Conservation (phyloP, 371 early-diverging fungal species). For the Umbelopsis sp. region DNA sequence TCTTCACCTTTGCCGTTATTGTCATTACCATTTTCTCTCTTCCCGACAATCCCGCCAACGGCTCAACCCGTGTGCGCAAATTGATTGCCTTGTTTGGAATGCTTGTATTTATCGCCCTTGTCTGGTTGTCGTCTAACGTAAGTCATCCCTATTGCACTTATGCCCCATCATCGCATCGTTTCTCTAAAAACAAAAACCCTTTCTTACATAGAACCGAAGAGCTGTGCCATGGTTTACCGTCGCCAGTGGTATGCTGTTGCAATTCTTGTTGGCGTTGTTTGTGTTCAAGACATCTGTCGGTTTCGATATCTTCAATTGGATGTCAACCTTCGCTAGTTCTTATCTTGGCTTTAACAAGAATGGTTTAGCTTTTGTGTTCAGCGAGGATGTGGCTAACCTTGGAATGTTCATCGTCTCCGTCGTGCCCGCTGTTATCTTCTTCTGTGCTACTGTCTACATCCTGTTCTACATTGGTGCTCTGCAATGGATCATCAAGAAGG, state of each 20-base stretch:
- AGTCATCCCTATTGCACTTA: conserved; percentile 11
- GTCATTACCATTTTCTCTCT: conserved; percentile 64
- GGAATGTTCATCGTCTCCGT: conserved; percentile 70
- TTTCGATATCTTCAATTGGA: conserved; percentile 75
- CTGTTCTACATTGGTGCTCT: conserved; percentile 86
- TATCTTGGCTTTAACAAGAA: conserved; percentile 70
- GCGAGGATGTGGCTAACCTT: conserved; percentile 42
- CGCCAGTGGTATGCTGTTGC: conserved; percentile 71
- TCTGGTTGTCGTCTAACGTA: conserved; percentile 62
- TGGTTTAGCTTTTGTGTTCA: conserved; percentile 76
- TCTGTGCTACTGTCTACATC: conserved; percentile 84
- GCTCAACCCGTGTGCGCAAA: conserved; percentile 70
- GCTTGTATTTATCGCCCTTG: conserved; percentile 58
- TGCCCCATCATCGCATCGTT: background rate
- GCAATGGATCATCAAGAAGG: conserved; percentile 78
- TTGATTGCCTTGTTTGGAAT: conserved; percentile 80
- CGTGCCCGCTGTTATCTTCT: conserved; percentile 87
- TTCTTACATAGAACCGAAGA: conserved; percentile 45
- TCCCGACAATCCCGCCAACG: conserved; percentile 38
- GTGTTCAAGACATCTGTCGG: conserved; percentile 82
- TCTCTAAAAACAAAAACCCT: background rate
- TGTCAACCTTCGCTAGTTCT: conserved; percentile 63
- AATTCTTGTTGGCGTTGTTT: conserved; percentile 82
- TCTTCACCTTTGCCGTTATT: conserved; percentile 53
- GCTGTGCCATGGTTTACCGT: conserved; percentile 81